Conservation (phyloP, 257 asterid species). For the Coffea eugenioides region DNA sequence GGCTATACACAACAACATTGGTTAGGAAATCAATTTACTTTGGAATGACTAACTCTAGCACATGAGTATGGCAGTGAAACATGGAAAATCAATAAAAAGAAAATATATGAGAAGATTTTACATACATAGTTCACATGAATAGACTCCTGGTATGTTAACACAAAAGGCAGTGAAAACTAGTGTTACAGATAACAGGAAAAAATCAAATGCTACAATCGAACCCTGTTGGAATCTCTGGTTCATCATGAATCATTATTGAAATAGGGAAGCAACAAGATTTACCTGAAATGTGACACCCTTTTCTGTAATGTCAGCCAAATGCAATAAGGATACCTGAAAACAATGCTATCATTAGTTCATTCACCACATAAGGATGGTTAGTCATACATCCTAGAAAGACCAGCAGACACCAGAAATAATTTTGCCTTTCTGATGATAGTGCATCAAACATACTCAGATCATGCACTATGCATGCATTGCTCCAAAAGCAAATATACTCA, state of each 20-base stretch:
- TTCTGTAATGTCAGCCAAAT: conserved; percentile 97
- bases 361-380: not conserved
- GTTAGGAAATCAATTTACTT: not conserved
- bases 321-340: conserved; percentile 86
- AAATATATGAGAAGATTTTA: not conserved
- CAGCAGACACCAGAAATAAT: not conserved
- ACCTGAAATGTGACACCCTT: conserved; percentile 98
- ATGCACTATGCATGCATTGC: not conserved
- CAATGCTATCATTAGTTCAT: conserved; percentile 24
- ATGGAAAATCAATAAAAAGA: not conserved
- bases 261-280: conserved; percentile 18
- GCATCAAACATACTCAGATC: too few species aligned
- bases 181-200: not conserved
- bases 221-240: not conserved
- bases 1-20: too few species aligned
- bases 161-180: not conserved
- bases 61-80: not conserved
- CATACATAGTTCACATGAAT: not conserved
- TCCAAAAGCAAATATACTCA: too few species aligned
- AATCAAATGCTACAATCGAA: not conserved
- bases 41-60: not conserved
- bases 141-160: not conserved
- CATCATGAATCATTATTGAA: not conserved
- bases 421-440: too few species aligned
- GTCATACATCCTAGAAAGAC: not conserved